Base-by-base conservation (phyloP, 192 early-diverging fungal species). In the Obelidium mucronatum region DNA sequence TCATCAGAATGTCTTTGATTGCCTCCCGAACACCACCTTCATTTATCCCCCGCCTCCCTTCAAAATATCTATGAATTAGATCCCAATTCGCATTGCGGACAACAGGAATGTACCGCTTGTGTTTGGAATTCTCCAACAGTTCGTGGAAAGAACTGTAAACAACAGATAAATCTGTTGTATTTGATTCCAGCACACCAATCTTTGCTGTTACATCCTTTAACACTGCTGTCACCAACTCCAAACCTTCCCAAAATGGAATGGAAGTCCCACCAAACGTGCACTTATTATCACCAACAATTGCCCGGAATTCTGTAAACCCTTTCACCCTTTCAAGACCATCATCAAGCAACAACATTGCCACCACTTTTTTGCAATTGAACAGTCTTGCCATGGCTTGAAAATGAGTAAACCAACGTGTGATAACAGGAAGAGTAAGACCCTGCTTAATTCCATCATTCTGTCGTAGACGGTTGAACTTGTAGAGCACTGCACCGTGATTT, bases 161-260 rank as follows among this genome's bases (percentile, higher is more conserved):
- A 24, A 59, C n/a, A 8, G 31, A 59, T 33, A 59, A n/a, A 59
- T 59, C 56, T 13, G 56, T 59, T 6, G 4, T 24, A 24, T 59
- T n/a, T 59, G 56, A 24, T n/a, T 59, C 56, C n/a, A 59, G 24
- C 5, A n/a, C n/a, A 59, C 56, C 56, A 13, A 59, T 5, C 31
- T 59, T 59, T n/a, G 4, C n/a, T 30, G 56, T 13, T 59, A 59
- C 4, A 33, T 59, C 56, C n/a, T 59, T 8, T 8, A 59, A 59
- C 5, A 59, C 24, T 13, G 8, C n/a, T 5, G 56, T 59, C 31
- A 59, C 4, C 4, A 59, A 24, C 56, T 59, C 24, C n/a, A 59
- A n/a, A 13, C 56, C 31, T 33, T 59, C 56, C 56, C 56, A 59
- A 59, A 59, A 59, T 8, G 56, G 56, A 30, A 59, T 24, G 4